Evolutionary conservation across 108 stramenopile species (phyloP), one percentile per base, ranked within the genome.

Genomic region (Stephanodiscus minutulus): DNA sequence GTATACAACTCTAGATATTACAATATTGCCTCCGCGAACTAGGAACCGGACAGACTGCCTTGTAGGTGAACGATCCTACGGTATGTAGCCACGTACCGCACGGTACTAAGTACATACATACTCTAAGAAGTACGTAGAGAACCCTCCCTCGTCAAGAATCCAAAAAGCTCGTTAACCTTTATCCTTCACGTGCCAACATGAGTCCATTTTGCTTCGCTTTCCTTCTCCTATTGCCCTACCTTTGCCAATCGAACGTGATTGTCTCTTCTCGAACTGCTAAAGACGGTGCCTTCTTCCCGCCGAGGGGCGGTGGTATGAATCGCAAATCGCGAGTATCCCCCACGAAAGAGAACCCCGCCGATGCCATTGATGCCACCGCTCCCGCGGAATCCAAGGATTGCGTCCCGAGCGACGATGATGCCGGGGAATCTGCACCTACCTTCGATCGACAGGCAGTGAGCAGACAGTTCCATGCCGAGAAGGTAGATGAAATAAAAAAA

Each of bases 401-500:
- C 12, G 36, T 41, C 33, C n/a, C 2, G 59, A 0, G 39, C 21
- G 59, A 39, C 3, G 21, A 41, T 20, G 59, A 60, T 43, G 7
- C 1, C 33, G 36, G 25, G 17, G 29, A 56, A 31, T 13, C 17
- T 31, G 13, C n/a, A 2, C 57, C 57, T 35, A 17, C 48, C 13
- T 67, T 67, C 24, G 69, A 70, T 33, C 47, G 27, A 17, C 35
- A 36, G 3, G 59, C 44, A 17, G 22, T 50, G 56, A 70, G 31
- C 60, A 61, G 52, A 24, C 46, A 35, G 9, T 47, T 73, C 10
- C 48, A 50, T n/a, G 54, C 17, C 0, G 71, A 71, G 47, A 66
- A 79, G 31, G 60, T 72, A 18, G 31, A 35, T 5, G 71, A 79
- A 63, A 71, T 79, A 9, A 70, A 57, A 49, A 68, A 79, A 48